Evolutionary conservation across 2,329 filamentous ascomycete genomes (phyloP).

Genomic region (Epichloe hybrida): DNA sequence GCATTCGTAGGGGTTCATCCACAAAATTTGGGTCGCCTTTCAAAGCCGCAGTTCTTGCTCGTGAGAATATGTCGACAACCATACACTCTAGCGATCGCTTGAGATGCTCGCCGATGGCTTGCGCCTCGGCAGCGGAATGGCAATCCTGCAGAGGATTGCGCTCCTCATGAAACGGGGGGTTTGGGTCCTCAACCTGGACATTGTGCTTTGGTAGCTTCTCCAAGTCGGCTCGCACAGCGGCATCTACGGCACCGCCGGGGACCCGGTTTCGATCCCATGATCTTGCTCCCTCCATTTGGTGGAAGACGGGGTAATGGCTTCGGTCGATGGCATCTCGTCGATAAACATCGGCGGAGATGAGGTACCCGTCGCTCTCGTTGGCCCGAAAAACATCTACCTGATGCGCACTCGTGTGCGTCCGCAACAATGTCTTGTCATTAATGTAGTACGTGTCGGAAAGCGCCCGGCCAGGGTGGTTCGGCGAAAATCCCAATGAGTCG

Average conservation of each 20-base stretch:
- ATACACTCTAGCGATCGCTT: slow-evolving; percentile 83
- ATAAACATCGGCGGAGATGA: slow-evolving; percentile 91
- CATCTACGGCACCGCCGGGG: slow-evolving; percentile 42
- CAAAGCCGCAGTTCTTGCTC: slow-evolving; percentile 54
- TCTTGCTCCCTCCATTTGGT: slow-evolving; percentile 94
- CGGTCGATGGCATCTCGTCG: slow-evolving; percentile 87
- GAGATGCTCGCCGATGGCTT: slow-evolving; percentile 71
- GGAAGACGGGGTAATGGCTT: slow-evolving; percentile 92
- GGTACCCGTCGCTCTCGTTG: slow-evolving; percentile 64
- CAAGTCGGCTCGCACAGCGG: slow-evolving; percentile 57
- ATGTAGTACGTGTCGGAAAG: slow-evolving; percentile 93
- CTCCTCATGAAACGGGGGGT: slow-evolving; percentile 65
- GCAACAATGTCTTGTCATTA: slow-evolving; percentile 67
- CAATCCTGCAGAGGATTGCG: slow-evolving; percentile 69
- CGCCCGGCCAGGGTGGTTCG: slow-evolving; percentile 75
- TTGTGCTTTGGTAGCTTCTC: slow-evolving; percentile 57
- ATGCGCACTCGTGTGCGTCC: slow-evolving; percentile 91
- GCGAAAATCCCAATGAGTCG: slow-evolving; percentile 85
- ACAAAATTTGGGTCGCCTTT: slow-evolving; percentile 34
- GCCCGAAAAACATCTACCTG: slow-evolving; percentile 69
- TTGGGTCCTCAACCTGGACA: slow-evolving; percentile 70
- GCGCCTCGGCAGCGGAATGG: slow-evolving; percentile 61
- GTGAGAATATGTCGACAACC: slow-evolving; percentile 77
- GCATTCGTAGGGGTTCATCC: slow-evolving; percentile 65
- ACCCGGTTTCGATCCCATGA: slow-evolving; percentile 66